Conservation (phyloP, 2,329 filamentous ascomycete species). For the Alternaria gansuensis region DNA sequence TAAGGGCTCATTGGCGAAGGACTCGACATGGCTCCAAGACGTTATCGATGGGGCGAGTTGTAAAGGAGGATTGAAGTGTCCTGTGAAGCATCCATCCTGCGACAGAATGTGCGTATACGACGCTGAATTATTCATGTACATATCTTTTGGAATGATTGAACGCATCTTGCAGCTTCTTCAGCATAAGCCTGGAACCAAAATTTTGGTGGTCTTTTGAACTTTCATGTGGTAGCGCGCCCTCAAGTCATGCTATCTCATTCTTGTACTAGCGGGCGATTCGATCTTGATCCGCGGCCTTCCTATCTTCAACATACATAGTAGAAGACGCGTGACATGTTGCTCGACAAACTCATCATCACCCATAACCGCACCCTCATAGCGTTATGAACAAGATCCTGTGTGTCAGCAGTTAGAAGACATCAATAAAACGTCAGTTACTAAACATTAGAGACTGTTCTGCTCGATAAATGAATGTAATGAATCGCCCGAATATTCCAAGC, state of each 20-base stretch:
- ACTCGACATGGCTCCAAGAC: neutral
- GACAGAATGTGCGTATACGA: neutral
- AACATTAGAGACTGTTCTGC: neutral
- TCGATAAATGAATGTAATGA: neutral
- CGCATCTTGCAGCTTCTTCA: neutral
- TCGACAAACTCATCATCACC: neutral
- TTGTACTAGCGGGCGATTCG: neutral
- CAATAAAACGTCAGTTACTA: neutral
- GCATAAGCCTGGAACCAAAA: neutral
- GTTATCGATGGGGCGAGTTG: neutral
- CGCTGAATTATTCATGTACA: neutral
- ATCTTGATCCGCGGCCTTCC: neutral
- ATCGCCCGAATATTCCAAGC: neutral
- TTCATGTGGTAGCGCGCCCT: neutral
- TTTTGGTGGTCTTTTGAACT: neutral
- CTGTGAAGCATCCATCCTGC: neutral
- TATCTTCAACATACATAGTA: neutral
- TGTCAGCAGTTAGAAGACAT: neutral
- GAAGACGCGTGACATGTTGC: neutral
- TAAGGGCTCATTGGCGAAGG: neutral
- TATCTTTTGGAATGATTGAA: neutral
- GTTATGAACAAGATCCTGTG: accelerated
- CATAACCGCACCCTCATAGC: neutral
- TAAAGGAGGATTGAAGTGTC: slow-evolving; percentile 9
- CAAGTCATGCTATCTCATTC: neutral